Evolutionary conservation across 768 basidiomycete genomes (phyloP), one percentile per base, ranked within the genome.

Genomic region (Boletus coccyginus): DNA sequence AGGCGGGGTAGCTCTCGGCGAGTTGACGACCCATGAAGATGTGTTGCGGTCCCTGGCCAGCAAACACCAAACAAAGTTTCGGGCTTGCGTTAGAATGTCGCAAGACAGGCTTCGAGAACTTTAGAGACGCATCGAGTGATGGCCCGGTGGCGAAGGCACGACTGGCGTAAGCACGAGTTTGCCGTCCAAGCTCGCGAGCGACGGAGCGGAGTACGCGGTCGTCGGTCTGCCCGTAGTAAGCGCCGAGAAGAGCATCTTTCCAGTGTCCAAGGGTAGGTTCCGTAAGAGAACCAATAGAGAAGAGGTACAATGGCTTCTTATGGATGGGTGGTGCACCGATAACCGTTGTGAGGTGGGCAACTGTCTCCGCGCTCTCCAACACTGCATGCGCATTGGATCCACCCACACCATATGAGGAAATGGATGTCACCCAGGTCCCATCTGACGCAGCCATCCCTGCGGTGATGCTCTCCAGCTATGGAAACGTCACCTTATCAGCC

Each of bases 1-100:
- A 74, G 4, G 60, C 60, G 6, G 70, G 70, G 48, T 70, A 74
- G 17, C 48, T 61, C 46, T 71, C 66, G 17, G 70, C 65, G 11
- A 72, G 70, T 39, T 73, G 67, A 48, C 73, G 73, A 52, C 74
- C 74, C 73, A 74, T 75, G 51, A 62, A 66, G 31, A 66, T 31
- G 39, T 74, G 71, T 36, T 75, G 73, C 1, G 73, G 72, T 6
- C 73, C 74, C 52, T 74, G 73, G 10, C 71, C 74, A 35, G 72
- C 53, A 48, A 74, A 74, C 11, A 73, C 71, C 41, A 70, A 59
- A 29, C 73, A 71, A 9, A 72, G 61, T 50, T 73, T 74, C 0
- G 73, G 70, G 24, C 60, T 62, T n/a, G 43, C 33, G 8, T 54
- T 40, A 2, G 58, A 44, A 36, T 67, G 66, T 19, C 66, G 62